Evolutionary conservation across 768 basidiomycete genomes (phyloP).

Genomic region (Hypholoma fasciculare): DNA sequence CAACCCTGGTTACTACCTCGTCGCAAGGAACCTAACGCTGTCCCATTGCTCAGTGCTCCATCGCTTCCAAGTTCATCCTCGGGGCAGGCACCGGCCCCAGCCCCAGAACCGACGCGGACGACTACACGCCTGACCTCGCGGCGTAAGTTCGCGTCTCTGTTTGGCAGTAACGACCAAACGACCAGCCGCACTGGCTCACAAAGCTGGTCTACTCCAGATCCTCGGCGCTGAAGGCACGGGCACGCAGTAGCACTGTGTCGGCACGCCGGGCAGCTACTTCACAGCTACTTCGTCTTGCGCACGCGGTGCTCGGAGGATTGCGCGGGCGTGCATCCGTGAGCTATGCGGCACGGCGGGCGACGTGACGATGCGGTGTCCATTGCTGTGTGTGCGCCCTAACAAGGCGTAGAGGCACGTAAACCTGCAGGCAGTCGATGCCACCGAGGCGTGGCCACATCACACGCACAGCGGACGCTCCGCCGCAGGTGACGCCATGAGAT

Average conservation of each 20-base stretch:
- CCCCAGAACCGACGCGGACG: not conserved
- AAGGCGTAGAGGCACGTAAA: constrained; percentile 83
- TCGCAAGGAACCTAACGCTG: constrained; percentile 62
- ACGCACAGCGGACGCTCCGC: constrained; percentile 40
- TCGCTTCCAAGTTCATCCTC: constrained; percentile 47
- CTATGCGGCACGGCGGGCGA: constrained; percentile 72
- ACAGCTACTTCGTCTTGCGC: constrained; percentile 21
- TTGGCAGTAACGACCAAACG: constrained; percentile 73
- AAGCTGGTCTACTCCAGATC: constrained; percentile 71
- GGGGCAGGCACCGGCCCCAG: constrained; percentile 15
- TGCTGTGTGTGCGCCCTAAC: constrained; percentile 71
- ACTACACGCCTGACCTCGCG: not conserved
- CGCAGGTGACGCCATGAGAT: constrained; percentile 68
- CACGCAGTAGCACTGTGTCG: constrained; percentile 8
- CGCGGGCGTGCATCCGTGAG: constrained; percentile 56
- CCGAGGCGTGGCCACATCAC: constrained; percentile 69
- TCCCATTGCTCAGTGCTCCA: constrained; percentile 56
- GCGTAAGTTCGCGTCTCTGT: constrained; percentile 36
- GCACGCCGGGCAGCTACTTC: constrained; percentile 11
- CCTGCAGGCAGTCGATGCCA: constrained; percentile 48
- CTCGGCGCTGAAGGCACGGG: constrained; percentile 57
- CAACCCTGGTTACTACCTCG: constrained; percentile 53
- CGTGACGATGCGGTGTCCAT: constrained; percentile 69
- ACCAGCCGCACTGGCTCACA: constrained; percentile 81
- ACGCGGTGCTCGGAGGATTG: constrained; percentile 33